Evolutionary conservation across 345 rosid species (phyloP), one percentile per base, ranked within the genome.

Genomic region (Salix koriyanagi): DNA sequence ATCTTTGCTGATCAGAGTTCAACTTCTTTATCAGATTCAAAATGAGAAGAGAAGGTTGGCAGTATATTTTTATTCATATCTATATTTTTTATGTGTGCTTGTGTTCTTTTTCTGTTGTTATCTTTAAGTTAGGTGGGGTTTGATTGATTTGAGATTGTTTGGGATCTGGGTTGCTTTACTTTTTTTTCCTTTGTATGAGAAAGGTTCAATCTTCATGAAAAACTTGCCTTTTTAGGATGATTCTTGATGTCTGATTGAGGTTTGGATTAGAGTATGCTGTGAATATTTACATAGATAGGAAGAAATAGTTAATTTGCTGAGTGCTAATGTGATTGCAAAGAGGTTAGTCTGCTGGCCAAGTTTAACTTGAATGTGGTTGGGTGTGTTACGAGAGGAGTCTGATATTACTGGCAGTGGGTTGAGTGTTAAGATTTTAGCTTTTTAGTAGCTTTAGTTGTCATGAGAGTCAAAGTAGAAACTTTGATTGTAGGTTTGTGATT

Each of bases 21-120:
- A 12, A 64, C 80, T 30, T 39, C 54, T 18, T 70, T 75, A 30
- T 69, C 80, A 9, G 89, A 79, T 65, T 25, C 30, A 75, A 85
- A 80, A 77, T 84, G 87, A 50, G 91, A 89, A 30, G 90, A 89
- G 68, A 89, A 85, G 87, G 91, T 82, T 44, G 30, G 6, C 5
- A 39, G 18, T 19, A 1, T 18, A 18, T 36, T 52, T 19, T 32
- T 30, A 37, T 18, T n/a, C 25, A 18, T n/a, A 5, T 30, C 32
- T 70, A 14, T 69, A 46, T 2, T 19, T 2, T 25, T 54, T 37
- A 9, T 10, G n/a, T 18, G 54, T 6, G 66, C 50, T 46, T 44
- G 5, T n/a, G 13, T 42, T 44, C 7, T 1, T 50, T 44, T 0
- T 64, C 36, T 58, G 23, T 62, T 15, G 13, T 73, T 68, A 23